Evolutionary conservation across 1,284 basidiomycete species (phyloP), one percentile per base, ranked within the genome.

Genomic region (Trichosporon asahii): DNA sequence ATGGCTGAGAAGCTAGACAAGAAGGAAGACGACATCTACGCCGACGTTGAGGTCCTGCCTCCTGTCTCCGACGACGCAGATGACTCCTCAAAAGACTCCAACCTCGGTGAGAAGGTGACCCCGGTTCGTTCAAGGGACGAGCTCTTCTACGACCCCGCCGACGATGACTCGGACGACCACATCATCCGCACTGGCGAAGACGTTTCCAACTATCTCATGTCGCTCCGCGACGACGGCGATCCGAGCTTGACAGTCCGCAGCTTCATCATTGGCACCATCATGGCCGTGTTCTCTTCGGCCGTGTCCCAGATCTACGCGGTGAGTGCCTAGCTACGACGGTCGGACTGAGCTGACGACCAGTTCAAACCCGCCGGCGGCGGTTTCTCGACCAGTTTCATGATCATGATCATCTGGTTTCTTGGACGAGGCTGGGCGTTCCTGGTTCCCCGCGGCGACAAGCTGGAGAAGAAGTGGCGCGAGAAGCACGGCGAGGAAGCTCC

Each of bases 161-260:
- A 61, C 27, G 57, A 61, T 8, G 57, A 61, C 27, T 31, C 3
- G 5, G 44, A 63, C 18, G 64, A 66, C 9, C 55, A 65, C 40
- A 71, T 73, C 37, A 74, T 73, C 61, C 85, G 40, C 1, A 72
- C 82, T 31, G 88, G 88, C 27, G 79, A 74, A 40, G 89, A 90
- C 75, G 89, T 90, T 37, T 88, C 89, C 1, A 85, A 85, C 66
- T 87, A 85, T 73, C 85, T 88, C 18, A 84, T 90, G 67, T 88
- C 89, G 75, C 67, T 87, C 31, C 85, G 89, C 29, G 89, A 90
- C 78, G 89, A 90, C 75, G 87, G 85, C 1, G 89, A 89, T 69
- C 82, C 85, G 3, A 84, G 88, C 0, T 76, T 89, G 25, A 90
- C 89, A 0, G 86, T 90, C 74, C 85, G 89, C 18, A 88, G 88